A percentile compares a stretch with the other conserved stretches of the same genome.
These are phyloP conservation scores for Nasturtium officinale DNA, from an alignment of 345 rosid genomes.

Conservation along the genomic window DNA sequence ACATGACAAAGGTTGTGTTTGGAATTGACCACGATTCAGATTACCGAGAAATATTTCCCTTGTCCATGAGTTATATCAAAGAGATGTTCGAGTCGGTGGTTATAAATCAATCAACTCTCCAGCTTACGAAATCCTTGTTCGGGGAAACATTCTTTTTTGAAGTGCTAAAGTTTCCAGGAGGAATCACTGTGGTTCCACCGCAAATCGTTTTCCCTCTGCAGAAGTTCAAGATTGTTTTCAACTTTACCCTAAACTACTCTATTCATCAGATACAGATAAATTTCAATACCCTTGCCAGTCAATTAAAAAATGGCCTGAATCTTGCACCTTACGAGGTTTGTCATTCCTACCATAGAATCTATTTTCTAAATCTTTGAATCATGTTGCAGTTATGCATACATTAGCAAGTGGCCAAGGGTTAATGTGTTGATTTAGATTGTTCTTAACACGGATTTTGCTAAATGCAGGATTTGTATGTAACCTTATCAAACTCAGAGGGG, in stretches of 20 bases:
- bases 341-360: background rate
- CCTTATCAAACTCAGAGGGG: constrained; percentile 66
- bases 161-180: constrained; percentile 76
- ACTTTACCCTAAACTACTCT: constrained; percentile 80
- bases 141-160: constrained; percentile 68
- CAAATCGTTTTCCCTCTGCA: constrained; percentile 81
- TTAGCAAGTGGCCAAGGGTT: background rate
- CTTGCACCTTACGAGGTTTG: constrained; percentile 79
- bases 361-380: background rate
- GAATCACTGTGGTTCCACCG: constrained; percentile 75
- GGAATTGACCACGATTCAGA: constrained; percentile 68
- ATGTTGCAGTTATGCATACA: constrained; percentile 8
- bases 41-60: constrained; percentile 55
- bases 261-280: constrained; percentile 63
- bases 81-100: constrained; percentile 62
- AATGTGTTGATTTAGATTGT: constrained; percentile 17
- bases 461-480: constrained; percentile 76
- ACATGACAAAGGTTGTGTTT: constrained; percentile 74
- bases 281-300: constrained; percentile 65
- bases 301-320: constrained; percentile 71
- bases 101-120: constrained; percentile 54
- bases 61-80: constrained; percentile 61
- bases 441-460: constrained; percentile 18
- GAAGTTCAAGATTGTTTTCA: constrained; percentile 74
- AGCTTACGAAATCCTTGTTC: constrained; percentile 66